Evolutionary conservation across 2,329 filamentous ascomycete genomes (phyloP).

Genomic region (Emmonsia crescens): DNA sequence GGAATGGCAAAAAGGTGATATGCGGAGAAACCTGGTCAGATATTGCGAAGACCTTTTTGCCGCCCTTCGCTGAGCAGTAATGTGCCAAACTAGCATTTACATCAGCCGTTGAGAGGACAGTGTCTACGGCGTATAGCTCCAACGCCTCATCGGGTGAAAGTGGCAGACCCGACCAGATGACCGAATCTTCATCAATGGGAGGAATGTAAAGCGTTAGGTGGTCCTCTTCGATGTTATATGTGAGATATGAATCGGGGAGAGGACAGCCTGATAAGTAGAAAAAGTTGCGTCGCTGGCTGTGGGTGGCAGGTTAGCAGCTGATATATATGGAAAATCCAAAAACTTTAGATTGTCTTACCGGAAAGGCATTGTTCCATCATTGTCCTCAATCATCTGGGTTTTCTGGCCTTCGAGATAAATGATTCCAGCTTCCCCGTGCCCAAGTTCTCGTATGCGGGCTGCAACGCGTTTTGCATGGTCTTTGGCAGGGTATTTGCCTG

Average conservation of each 20-base stretch:
- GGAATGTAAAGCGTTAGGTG: conserved; percentile 84
- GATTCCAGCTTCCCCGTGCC: conserved; percentile 57
- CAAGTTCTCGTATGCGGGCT: conserved; percentile 56
- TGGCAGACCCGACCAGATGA: conserved; percentile 89
- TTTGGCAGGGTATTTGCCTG: conserved; percentile 69
- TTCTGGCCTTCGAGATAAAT: conserved; percentile 83
- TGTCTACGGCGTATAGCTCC: conserved; percentile 68
- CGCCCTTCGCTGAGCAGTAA: conserved; percentile 28
- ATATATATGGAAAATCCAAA: neutral
- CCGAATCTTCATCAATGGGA: conserved; percentile 70
- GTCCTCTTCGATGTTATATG: conserved; percentile 65
- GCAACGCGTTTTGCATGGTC: conserved; percentile 75
- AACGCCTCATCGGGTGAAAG: conserved; percentile 65
- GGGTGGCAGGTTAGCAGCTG: conserved; percentile 6
- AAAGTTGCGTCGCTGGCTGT: conserved; percentile 79
- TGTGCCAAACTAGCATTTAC: conserved; percentile 61
- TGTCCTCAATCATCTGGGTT: conserved; percentile 76
- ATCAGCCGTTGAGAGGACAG: conserved; percentile 60
- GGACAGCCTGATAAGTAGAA: conserved; percentile 87
- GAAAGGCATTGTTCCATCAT: conserved; percentile 72
- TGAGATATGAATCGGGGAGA: conserved; percentile 66
- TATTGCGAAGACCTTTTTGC: conserved; percentile 61
- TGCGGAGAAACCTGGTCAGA: conserved; percentile 62
- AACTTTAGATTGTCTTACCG: conserved; percentile 41
- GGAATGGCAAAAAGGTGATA: conserved; percentile 61